Evolutionary conservation across 441 rosid species (phyloP).

Genomic region (Metrosideros polymorpha): DNA sequence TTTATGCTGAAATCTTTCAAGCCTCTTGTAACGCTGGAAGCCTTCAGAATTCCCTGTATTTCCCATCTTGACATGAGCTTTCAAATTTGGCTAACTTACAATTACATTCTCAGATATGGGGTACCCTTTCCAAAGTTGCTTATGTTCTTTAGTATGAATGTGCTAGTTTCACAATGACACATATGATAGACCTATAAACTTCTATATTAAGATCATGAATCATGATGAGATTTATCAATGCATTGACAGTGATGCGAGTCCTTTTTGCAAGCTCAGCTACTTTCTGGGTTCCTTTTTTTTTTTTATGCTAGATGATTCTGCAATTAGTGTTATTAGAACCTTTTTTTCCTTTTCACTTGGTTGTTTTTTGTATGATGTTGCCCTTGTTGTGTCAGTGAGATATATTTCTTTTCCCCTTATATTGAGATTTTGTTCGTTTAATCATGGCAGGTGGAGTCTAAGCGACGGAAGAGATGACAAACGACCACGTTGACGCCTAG

Average conservation of each 20-base stretch:
- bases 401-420: not conserved
- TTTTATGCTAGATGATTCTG: constrained; percentile 6
- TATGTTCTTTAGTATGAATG: not conserved
- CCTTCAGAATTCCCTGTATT: not conserved
- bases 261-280: not conserved
- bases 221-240: not conserved
- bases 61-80: not conserved
- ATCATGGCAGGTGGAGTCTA: constrained; percentile 44
- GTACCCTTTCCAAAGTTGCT: not conserved
- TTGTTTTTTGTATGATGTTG: not conserved
- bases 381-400: not conserved
- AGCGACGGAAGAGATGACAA: constrained; percentile 61
- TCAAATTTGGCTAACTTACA: not conserved
- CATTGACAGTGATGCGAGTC: not conserved
- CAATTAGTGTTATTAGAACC: not conserved
- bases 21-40: not conserved
- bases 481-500: constrained; percentile 1
- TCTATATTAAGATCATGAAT: not conserved
- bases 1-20: not conserved
- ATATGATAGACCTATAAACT: not conserved
- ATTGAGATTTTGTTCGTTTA: not conserved
- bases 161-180: not conserved
- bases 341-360: not conserved
- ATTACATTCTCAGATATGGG: not conserved
- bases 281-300: not conserved